Conservation (phyloP, 345 rosid genomes). For the Eucalyptus marginata region DNA sequence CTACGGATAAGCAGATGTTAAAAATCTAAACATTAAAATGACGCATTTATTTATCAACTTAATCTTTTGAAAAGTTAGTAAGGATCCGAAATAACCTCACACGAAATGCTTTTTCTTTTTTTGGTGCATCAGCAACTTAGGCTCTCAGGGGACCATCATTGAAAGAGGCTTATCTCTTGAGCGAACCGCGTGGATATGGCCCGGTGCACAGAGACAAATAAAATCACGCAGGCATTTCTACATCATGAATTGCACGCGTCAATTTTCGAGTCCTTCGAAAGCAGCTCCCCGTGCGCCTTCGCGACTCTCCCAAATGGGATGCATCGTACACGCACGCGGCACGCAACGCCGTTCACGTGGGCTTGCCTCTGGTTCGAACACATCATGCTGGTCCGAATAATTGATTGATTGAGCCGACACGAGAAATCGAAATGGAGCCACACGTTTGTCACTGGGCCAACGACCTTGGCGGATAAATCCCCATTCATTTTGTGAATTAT, state of each 20-base stretch:
- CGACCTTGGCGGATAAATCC: too few relatives aligned
- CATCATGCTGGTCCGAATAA: background rate
- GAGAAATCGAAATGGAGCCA: background rate
- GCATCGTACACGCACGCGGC: background rate
- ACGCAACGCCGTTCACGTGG: background rate
- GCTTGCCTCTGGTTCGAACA: background rate
- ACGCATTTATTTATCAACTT: background rate
- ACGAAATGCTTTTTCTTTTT: background rate
- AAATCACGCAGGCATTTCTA: background rate
- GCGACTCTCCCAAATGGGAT: background rate
- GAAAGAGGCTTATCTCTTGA: background rate
- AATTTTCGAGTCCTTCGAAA: background rate
- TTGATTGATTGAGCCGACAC: background rate
- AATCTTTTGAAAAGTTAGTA: background rate
- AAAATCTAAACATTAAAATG: too few relatives aligned
- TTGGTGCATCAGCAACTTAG: background rate
- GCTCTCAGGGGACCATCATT: background rate
- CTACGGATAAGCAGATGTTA: background rate
- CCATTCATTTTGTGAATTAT: too few relatives aligned
- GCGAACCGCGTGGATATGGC: rapidly evolving
- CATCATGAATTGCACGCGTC: background rate
- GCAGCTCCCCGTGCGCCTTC: background rate
- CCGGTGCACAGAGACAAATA: background rate
- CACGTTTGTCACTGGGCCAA: background rate
- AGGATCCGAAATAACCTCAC: too few relatives aligned